These are phyloP conservation scores for Lonicera japonica DNA, from an alignment of 129 eudicot genomes.

Conservation along the genomic window DNA sequence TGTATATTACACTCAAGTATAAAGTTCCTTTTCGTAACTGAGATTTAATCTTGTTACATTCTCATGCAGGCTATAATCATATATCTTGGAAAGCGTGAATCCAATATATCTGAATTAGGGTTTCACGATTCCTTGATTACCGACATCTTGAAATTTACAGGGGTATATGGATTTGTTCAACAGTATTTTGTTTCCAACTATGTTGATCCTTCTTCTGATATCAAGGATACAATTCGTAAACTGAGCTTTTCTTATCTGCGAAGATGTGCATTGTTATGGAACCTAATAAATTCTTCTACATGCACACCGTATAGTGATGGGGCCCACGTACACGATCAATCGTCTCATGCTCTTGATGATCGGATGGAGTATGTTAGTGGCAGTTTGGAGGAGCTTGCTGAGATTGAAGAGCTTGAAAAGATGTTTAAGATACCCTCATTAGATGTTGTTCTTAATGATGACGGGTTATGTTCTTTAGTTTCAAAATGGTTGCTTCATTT, in stretches of 20 bases:
- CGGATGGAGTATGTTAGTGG: constrained; percentile 32
- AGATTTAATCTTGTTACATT: constrained; percentile 2
- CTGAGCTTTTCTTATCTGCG: constrained; percentile 71
- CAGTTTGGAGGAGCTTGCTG: constrained; percentile 41
- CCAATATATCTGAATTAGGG: constrained; percentile 28
- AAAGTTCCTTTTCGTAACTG: too few relatives aligned
- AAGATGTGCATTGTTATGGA: constrained; percentile 89
- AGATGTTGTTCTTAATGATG: constrained; percentile 41
- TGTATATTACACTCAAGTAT: too few relatives aligned
- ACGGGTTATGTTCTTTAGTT: constrained; percentile 36
- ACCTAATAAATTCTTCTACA: constrained; percentile 47
- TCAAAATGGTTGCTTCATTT: constrained; percentile 66
- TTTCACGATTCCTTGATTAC: constrained; percentile 43
- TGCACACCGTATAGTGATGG: constrained; percentile 52
- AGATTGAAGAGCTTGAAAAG: constrained; percentile 58
- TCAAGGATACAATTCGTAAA: constrained; percentile 52
- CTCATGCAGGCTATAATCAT: constrained; percentile 56
- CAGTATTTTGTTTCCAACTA: constrained; percentile 46
- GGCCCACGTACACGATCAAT: constrained; percentile 24
- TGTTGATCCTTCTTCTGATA: constrained; percentile 34
- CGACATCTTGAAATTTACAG: constrained; percentile 48
- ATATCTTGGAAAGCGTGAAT: constrained; percentile 25
- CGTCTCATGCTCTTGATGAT: constrained; percentile 26
- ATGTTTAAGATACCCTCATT: constrained; percentile 64
- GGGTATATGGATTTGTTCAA: constrained; percentile 27